Conservation (phyloP, 805 yeast species). For the Pichia gijzeniarum region DNA sequence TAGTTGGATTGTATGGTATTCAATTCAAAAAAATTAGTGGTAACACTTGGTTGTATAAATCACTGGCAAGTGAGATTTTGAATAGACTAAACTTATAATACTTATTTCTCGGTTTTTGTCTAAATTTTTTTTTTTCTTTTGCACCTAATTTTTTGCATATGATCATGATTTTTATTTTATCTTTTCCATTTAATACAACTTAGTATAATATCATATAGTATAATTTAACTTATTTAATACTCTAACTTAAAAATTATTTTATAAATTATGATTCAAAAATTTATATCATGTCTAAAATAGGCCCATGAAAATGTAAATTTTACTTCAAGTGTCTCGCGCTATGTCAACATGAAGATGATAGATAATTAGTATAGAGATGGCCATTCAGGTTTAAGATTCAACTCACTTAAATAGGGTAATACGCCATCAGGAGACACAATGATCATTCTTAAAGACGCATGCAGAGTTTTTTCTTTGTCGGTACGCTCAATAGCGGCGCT, state of each 20-base stretch:
- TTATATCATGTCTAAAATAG: no score
- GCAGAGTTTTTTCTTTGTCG: conserved; percentile 32
- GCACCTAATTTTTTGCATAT: background rate
- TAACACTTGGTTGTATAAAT: conserved; percentile 92
- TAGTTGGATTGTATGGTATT: conserved; percentile 85
- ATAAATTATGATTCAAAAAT: no score
- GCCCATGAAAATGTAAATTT: no score
- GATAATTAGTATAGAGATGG: no score
- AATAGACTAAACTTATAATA: conserved; percentile 56
- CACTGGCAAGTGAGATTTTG: conserved; percentile 79
- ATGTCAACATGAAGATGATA: no score
- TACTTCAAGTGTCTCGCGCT: no score
- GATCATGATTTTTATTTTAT: background rate
- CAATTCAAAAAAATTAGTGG: conserved; percentile 92
- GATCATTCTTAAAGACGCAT: conserved; percentile 4
- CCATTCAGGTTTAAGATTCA: no score
- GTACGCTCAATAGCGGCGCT: conserved; percentile 54
- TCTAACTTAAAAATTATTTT: no score
- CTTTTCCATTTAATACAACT: background rate
- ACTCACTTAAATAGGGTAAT: no score
- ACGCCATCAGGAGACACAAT: background rate
- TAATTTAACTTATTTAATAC: no score
- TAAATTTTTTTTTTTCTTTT: background rate
- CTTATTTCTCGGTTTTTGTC: background rate
- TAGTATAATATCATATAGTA: no score